Evolutionary conservation across 1,284 basidiomycete species (phyloP), one percentile per base, ranked within the genome.

Genomic region (Irpex lacteus): DNA sequence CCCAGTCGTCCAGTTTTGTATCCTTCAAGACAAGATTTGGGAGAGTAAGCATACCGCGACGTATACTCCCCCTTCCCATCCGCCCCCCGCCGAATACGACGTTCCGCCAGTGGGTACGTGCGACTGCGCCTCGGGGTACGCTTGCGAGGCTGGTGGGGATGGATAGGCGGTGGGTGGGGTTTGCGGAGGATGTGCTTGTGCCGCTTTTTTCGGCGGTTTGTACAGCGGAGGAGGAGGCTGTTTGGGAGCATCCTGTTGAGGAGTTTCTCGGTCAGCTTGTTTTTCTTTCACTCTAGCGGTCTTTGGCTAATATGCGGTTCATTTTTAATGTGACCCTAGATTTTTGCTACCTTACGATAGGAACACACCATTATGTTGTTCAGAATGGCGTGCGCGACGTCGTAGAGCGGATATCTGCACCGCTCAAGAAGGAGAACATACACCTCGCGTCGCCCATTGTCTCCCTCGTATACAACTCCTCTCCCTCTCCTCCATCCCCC

Each of bases 161-260:
- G 63, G 85, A 87, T 68, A 60, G 66, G 21, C 72, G 76, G 0
- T 91, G 88, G 86, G 69, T 70, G n/a, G 70, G 74, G 4, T 91
- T 91, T 71, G 77, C 83, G 3, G 71, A 77, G 3, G 78, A 80
- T 19, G 76, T 91, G 0, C 72, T 92, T 58, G 69, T 87, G 0
- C 88, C 89, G 0, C 73, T 92, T 53, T 90, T 91, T 71, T 89
- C 88, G n/a, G 88, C 87, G 0, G 85, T 92, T 1, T 89, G 88
- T 61, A 92, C 90, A 0, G 81, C 85, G 0, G 77, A 83, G 0
- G 76, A 78, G 54, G 78, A 81, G 15, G 81, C 82, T 63, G 76
- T 89, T 0, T 72, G 80, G 62, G 72, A 76, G 1, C 83, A 89
- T 71, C 88, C 87, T 3, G 80, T 83, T 0, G 85, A 86, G 62